phyloP scores from a whole-genome alignment of 2,329 filamentous ascomycete species.

The Calonectria pseudoturangicola region DNA sequence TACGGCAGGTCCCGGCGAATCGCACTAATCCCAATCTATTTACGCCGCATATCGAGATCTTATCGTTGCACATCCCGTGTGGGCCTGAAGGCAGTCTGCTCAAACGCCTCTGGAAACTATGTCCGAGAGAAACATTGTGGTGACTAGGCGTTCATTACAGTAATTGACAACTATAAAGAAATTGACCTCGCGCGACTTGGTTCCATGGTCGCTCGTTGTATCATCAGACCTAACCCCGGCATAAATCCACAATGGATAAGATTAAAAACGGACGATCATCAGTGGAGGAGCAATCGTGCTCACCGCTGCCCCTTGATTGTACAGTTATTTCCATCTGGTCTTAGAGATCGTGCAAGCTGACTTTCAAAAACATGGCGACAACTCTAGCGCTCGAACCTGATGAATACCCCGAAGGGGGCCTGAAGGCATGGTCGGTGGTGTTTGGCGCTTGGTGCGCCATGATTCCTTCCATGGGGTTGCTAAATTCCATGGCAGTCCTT shows the following conservation, averaged over 20 bases:
- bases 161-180: not conserved
- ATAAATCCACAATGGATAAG: not conserved
- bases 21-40: not conserved
- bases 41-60: not conserved
- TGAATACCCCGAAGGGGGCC: slow-evolving; percentile 80
- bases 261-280: not conserved
- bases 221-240: too few relatives aligned
- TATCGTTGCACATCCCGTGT: not conserved
- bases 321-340: not conserved
- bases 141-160: not conserved
- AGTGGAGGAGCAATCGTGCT: not conserved
- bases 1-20: not conserved
- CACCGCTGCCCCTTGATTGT: not conserved
- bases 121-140: not conserved
- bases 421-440: slow-evolving; percentile 81
- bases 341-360: not conserved
- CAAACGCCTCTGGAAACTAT: slow-evolving; percentile 1
- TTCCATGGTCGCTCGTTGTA: not conserved
- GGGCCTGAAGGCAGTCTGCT: not conserved
- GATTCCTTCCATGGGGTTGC: slow-evolving; percentile 78
- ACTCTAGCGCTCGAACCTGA: not conserved
- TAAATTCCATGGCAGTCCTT: slow-evolving; percentile 80
- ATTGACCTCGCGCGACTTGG: not conserved
- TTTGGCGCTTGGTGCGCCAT: slow-evolving; percentile 81
- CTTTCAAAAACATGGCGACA: not conserved